Base-by-base conservation (phyloP, 2,329 filamentous ascomycete genomes). In the Xylariaceae sp. region DNA sequence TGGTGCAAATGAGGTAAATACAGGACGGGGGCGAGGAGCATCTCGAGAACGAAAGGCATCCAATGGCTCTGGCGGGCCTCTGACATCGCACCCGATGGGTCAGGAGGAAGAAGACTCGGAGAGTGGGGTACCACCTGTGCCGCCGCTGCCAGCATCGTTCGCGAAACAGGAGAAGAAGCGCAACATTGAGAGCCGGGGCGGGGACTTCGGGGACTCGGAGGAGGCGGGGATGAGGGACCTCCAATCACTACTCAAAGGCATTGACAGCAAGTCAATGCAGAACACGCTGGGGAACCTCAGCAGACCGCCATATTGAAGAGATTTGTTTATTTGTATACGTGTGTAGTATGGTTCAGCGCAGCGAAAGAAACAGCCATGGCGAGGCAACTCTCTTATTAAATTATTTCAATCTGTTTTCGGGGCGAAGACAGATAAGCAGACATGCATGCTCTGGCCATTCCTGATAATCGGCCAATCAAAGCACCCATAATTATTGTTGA, bases 71-170 rank as follows among this genome's bases (percentile, higher is more conserved):
- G 55, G 55, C 16, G 57, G 57, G 11, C 56, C 60, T 41, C 48
- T 64, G 32, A 60, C 55, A 17, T 62, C 59, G 2, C 56, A 63
- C 36, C 58, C 59, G 37, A 55, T 48, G 14, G 58, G 45, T 3
- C 50, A 62, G 3, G 55, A 51, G 4, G 64, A 64, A 10, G 54
- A 62, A 5, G n/a, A n/a, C n/a, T n/a, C n/a, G n/a, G 63, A 58
- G 4, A 67, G 71, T 6, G 57, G 60, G 0, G 75, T 80, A 6
- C 78, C 78, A 3, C 78, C 78, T 0, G 77, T 82, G 11, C 78
- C 78, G 5, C 76, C 76, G 1, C 60, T 82, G 50, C 78, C 77
- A 16, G 62, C 54, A 3, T 57, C 58, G 1, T 53, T 62, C 19
- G 42, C 51, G 10, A 60, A 57, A 12, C 58, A 52, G 40, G 67